Base-by-base conservation (phyloP, 139 green algal genomes). In the Picochlorum sp. region DNA sequence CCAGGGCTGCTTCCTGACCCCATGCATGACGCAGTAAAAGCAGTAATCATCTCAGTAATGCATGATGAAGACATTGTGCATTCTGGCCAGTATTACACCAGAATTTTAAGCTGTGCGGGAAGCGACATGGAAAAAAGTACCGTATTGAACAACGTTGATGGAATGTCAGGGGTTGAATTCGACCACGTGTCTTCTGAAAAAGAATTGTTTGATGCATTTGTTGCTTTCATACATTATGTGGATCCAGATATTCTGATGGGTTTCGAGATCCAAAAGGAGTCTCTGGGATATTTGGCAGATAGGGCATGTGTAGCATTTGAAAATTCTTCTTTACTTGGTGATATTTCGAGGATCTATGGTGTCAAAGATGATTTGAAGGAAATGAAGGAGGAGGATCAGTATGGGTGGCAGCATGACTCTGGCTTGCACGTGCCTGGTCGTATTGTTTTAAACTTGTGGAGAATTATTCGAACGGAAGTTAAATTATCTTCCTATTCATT, bases 371-470 rank as follows among this genome's bases (percentile, higher is more conserved):
- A 63, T 61, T 30, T 63, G 26, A 14, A 18, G 18, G 31, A 45
- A 15, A 47, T 24, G 30, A 45, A 62, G 30, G 57, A 60, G 24
- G 20, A 63, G 13, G 24, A 38, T 16, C 82, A 90, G 62, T 98
- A 90, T 75, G 92, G 86, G 6, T 65, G 60, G 47, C 66, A 77
- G 51, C 77, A 91, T 28, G 80, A 72, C 21, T 82, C 66, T 11
- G 87, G 85, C 31, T 70, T 79, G 49, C 57, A 86, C 78, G 28
- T 66, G 49, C 45, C 70, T 3, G 94, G 94, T 7, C 84, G 94
- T 45, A 81, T 97, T n/a, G 62, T 97, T 38, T 79, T 99, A 66
- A 98, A 97, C 75, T 66, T 94, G 38, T 99, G 94, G 92, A 75
- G 90, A 9, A 57, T 90, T 10, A 31, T 50, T 65, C n/a, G 11